phyloP scores from a whole-genome alignment of 495 filamentous ascomycete species.

The Letharia lupina region DNA sequence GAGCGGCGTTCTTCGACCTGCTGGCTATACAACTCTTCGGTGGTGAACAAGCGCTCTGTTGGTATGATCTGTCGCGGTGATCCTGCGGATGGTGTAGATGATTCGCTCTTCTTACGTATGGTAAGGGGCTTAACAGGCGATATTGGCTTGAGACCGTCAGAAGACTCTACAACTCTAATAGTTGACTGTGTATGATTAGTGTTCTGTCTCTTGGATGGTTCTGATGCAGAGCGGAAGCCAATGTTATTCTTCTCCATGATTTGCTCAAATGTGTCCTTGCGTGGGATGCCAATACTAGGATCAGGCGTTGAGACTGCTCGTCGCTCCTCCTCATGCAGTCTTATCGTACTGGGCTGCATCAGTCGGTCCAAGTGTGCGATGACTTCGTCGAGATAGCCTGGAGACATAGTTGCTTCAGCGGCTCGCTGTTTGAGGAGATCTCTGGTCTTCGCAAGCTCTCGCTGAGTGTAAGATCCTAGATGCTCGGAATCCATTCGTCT shows the following conservation, averaged over 20 bases:
- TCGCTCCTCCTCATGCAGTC: slow-evolving; percentile 30
- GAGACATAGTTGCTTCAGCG: slow-evolving; percentile 33
- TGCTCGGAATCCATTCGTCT: slow-evolving; percentile 25
- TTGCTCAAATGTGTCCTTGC: slow-evolving; percentile 25
- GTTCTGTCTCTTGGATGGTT: slow-evolving; percentile 18
- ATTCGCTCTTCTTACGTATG: slow-evolving; percentile 43
- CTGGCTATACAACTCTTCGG: slow-evolving; percentile 10
- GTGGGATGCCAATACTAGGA: slow-evolving; percentile 25
- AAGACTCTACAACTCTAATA: slow-evolving; percentile 41
- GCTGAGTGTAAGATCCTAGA: slow-evolving; percentile 40
- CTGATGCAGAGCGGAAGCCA: slow-evolving; percentile 22
- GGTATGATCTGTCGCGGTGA: slow-evolving; percentile 12
- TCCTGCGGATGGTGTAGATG: slow-evolving; percentile 23
- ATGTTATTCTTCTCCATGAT: slow-evolving; percentile 19
- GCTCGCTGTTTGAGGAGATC: slow-evolving; percentile 45
- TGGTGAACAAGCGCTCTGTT: slow-evolving; percentile 12
- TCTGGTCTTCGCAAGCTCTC: slow-evolving; percentile 49
- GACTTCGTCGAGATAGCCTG: slow-evolving; percentile 47
- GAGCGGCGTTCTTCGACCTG: slow-evolving; percentile 14
- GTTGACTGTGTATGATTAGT: slow-evolving; percentile 26
- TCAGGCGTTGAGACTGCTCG: slow-evolving; percentile 51
- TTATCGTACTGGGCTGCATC: slow-evolving; percentile 41
- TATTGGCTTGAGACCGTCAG: slow-evolving; percentile 15
- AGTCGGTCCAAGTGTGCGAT: slow-evolving; percentile 55
- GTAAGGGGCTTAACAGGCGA: slow-evolving; percentile 40